These are phyloP conservation scores for Aegilops longissima DNA, from an alignment of 176 grass and related monocot species.

Conservation along the genomic window DNA sequence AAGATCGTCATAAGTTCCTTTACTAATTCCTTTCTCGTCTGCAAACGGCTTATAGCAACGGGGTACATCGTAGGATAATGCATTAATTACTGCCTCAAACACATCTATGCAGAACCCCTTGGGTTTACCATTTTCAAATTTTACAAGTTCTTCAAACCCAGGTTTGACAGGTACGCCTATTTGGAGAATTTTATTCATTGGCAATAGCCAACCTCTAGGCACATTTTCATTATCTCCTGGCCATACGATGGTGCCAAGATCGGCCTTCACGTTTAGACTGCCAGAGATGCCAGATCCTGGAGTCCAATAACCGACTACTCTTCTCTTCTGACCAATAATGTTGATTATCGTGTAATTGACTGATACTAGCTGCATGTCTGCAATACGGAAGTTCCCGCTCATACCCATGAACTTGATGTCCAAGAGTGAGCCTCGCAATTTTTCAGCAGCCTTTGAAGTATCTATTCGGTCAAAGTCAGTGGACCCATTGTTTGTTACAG, in stretches of 20 bases:
- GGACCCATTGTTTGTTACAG: slow-evolving; percentile 35
- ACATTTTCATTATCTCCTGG: slow-evolving; percentile 21
- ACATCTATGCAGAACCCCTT: slow-evolving; percentile 50
- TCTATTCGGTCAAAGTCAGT: slow-evolving; percentile 56
- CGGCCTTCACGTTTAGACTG: not conserved
- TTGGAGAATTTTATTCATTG: slow-evolving; percentile 30
- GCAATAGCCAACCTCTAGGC: slow-evolving; percentile 80
- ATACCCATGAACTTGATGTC: slow-evolving; percentile 40
- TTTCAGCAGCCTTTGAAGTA: slow-evolving; percentile 41
- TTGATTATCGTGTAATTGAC: slow-evolving; percentile 62
- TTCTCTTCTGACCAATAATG: slow-evolving; percentile 6
- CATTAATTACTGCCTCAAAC: slow-evolving; percentile 42
- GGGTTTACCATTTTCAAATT: not conserved
- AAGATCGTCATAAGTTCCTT: slow-evolving; percentile 66
- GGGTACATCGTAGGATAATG: slow-evolving; percentile 41
- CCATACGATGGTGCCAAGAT: slow-evolving; percentile 45
- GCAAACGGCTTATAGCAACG: slow-evolving; percentile 11
- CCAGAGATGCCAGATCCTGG: slow-evolving; percentile 16
- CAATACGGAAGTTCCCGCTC: slow-evolving; percentile 44
- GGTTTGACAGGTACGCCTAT: slow-evolving; percentile 61
- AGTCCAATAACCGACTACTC: slow-evolving; percentile 46
- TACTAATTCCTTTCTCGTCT: slow-evolving; percentile 38
- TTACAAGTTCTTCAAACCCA: slow-evolving; percentile 56
- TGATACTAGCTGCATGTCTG: slow-evolving; percentile 54
- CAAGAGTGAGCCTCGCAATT: slow-evolving; percentile 30